A percentile compares a stretch with the other conserved stretches of the same genome.
These are phyloP conservation scores for Chaetomium sp. DNA, from an alignment of 2,329 filamentous ascomycete genomes.

Conservation along the genomic window DNA sequence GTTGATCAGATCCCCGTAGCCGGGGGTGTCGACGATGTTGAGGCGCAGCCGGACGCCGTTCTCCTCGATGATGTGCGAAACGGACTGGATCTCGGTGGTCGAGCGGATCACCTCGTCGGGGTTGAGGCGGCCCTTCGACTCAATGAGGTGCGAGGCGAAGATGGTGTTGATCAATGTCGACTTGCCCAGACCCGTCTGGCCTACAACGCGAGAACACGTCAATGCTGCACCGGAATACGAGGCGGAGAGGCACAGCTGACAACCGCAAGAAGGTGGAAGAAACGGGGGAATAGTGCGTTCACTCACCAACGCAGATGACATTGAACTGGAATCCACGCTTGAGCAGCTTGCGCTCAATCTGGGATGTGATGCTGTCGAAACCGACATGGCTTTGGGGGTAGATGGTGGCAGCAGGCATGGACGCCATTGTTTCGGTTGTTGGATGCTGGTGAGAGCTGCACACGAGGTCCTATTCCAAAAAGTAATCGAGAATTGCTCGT, in stretches of 20 bases:
- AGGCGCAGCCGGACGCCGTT: constrained; percentile 95
- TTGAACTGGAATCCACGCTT: constrained; percentile 99
- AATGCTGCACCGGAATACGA: constrained; percentile 21
- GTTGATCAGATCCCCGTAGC: constrained; percentile 98
- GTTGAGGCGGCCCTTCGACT: constrained; percentile 91
- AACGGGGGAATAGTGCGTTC: constrained; percentile 24
- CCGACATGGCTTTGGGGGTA: constrained; percentile 97
- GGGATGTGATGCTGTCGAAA: constrained; percentile 99
- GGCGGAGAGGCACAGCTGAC: constrained; percentile 2
- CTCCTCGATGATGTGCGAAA: constrained; percentile 98
- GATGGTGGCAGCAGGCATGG: constrained; percentile 64
- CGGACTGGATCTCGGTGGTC: constrained; percentile 96
- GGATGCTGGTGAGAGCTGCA: constrained; percentile 20
- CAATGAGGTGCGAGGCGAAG: constrained; percentile 98
- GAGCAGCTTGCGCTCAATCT: constrained; percentile 99
- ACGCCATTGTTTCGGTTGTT: constrained; percentile 40
- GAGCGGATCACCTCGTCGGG: constrained; percentile 90
- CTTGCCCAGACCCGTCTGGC: constrained; percentile 97
- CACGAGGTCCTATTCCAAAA: constrained; percentile 25
- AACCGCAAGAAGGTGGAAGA: constrained; percentile 3
- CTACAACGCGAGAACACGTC: constrained; percentile 44
- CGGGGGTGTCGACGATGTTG: constrained; percentile 98
- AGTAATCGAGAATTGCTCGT: constrained; percentile 14
- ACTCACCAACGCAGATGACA: constrained; percentile 94
- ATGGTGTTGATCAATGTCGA: constrained; percentile 99